These are phyloP conservation scores for Colletotrichum abscissum DNA, from an alignment of 2,329 filamentous ascomycete genomes.

Conservation along the genomic window DNA sequence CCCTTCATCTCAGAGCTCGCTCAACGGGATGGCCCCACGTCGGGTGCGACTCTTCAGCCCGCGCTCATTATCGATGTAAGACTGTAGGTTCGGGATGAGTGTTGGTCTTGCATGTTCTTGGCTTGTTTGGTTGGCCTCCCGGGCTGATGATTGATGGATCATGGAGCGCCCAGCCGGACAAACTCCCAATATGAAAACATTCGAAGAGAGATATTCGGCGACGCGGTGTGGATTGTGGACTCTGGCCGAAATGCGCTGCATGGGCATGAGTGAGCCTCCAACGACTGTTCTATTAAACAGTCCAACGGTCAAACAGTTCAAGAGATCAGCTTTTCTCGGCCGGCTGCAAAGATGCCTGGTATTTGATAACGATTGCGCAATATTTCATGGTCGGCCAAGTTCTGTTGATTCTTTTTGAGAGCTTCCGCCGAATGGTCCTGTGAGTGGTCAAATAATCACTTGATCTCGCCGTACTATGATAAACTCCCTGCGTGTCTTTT, in stretches of 20 bases:
- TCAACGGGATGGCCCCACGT: slow-evolving; percentile 7
- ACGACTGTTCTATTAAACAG: neutral
- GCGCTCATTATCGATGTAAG: neutral
- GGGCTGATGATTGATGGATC: slow-evolving; percentile 10
- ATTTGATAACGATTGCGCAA: slow-evolving; percentile 9
- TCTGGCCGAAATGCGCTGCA: neutral
- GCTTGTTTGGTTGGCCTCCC: neutral
- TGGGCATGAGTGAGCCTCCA: neutral
- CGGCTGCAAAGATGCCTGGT: slow-evolving; percentile 10
- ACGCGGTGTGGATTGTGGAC: neutral
- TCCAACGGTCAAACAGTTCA: neutral
- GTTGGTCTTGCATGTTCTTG: neutral
- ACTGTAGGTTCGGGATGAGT: neutral
- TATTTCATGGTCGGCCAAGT: neutral
- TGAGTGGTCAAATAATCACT: neutral
- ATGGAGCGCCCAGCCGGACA: slow-evolving; percentile 18
- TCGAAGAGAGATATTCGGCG: neutral
- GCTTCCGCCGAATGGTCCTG: neutral
- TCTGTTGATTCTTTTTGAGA: neutral
- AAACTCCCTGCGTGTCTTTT: neutral
- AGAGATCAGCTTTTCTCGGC: neutral
- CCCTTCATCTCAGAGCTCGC: slow-evolving; percentile 18
- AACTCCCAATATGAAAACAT: neutral
- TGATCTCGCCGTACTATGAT: neutral
- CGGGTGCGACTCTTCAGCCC: slow-evolving; percentile 10